phyloP scores from a whole-genome alignment of 345 rosid genomes.

The Isatis tinctoria region DNA sequence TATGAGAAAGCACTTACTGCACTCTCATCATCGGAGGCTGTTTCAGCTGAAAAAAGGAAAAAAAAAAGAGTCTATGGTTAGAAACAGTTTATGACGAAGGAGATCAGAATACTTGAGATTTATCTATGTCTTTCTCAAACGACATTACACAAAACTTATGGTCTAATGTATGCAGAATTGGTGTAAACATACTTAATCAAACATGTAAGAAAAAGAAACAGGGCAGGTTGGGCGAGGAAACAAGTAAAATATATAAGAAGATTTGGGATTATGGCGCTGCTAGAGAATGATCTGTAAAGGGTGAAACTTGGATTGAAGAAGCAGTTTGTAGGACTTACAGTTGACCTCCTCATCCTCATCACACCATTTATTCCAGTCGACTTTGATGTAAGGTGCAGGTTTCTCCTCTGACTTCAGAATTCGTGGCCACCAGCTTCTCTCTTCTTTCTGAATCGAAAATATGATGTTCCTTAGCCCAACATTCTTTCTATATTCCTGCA shows the following conservation, averaged over 20 bases:
- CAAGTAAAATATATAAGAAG: not conserved
- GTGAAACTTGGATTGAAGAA: not conserved
- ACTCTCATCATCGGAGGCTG: slow-evolving; percentile 54
- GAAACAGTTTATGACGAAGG: not conserved
- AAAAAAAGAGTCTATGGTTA: not conserved
- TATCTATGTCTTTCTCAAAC: not conserved
- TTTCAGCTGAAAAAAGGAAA: slow-evolving; percentile 50
- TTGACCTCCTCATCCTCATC: slow-evolving; percentile 79
- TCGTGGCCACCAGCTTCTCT: slow-evolving; percentile 94
- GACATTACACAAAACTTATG: not conserved
- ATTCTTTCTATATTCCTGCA: slow-evolving; percentile 75
- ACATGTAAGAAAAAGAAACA: not conserved
- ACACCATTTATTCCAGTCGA: slow-evolving; percentile 99
- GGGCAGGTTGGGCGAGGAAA: not conserved
- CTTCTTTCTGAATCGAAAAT: slow-evolving; percentile 74
- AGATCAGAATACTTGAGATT: not conserved
- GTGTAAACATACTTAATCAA: not conserved
- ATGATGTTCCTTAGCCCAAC: slow-evolving; percentile 85
- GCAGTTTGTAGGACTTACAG: slow-evolving; percentile 46
- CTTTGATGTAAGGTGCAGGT: slow-evolving; percentile 98
- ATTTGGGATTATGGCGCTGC: not conserved
- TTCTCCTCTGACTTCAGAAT: slow-evolving; percentile 74
- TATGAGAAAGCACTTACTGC: slow-evolving; percentile 42
- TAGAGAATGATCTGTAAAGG: not conserved
- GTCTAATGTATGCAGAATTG: not conserved